Base-by-base conservation (phyloP, 768 basidiomycete species). In the Phylloporus arenicola region DNA sequence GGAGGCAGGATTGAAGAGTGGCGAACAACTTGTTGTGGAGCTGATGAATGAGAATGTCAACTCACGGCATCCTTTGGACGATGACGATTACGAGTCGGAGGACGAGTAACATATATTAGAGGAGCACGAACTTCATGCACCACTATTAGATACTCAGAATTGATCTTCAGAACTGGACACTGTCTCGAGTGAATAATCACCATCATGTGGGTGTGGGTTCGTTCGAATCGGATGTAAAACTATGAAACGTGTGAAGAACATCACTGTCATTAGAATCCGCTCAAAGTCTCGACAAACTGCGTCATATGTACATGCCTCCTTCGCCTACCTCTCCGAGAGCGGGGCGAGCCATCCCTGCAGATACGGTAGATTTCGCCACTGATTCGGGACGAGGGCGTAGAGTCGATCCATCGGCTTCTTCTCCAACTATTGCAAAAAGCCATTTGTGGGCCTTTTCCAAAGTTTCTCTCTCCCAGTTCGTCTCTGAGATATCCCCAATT, bases 11-110 rank as follows among this genome's bases (percentile, higher is more conserved):
- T 64, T 88, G 43, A 75, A 71, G 53, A 80, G 78, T 16, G 74
- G 74, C 4, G 84, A 84, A 29, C 84, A 86, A 56, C 70, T 90
- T 19, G 81, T 85, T 4, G 77, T 86, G 41, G 82, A 86, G 61
- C 55, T 76, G 53, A 51, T 72, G 7, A 52, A 58, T 14, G 43
- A 43, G 25, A 43, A 24, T 12, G 48, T 43, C 10, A 45, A 43
- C 5, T 55, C 54, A 14, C 65, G 56, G 13, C 68, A 62, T 17
- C 67, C 55, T 39, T 77, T 74, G 4, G 77, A 76, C 38, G 82
- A 83, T 43, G 82, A 83, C 42, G 82, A 75, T 25, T 82, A 82
- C 53, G 68, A 75, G 48, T 80, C 79, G 19, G 84, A 85, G 33
- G 65, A 65, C 45, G 75, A 77, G 35, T 67, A 50, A 44, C 13